phyloP scores from a whole-genome alignment of 2,329 filamentous ascomycete genomes.

The Sphaceloma murrayae region DNA sequence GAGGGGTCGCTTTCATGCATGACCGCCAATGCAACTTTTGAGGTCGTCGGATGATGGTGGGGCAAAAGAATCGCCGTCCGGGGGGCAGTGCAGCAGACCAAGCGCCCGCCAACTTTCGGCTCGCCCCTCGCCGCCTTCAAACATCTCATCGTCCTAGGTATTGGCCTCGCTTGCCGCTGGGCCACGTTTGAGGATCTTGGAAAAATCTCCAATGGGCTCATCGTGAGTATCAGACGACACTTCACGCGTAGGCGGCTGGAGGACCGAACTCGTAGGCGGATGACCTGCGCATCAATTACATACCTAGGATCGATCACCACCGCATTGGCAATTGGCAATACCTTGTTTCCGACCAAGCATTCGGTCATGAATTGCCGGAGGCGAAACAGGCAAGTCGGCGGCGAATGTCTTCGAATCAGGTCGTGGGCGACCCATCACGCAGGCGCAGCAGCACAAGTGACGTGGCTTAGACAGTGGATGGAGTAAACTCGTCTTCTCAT shows the following conservation, averaged over 20 bases:
- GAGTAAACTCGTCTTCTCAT: slow-evolving; percentile 8
- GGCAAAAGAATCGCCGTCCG: background rate
- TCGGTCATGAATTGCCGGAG: slow-evolving; percentile 4
- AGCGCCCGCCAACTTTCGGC: slow-evolving; percentile 13
- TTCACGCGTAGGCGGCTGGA: too few relatives aligned
- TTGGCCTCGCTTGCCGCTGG: too few relatives aligned
- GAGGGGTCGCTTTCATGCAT: background rate
- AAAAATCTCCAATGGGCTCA: too few relatives aligned
- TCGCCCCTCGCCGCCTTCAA: background rate
- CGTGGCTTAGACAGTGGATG: slow-evolving; percentile 11
- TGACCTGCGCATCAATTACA: background rate
- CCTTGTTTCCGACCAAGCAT: slow-evolving; percentile 9
- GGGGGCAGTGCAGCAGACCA: slow-evolving; percentile 11
- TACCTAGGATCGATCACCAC: background rate
- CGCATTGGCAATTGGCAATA: background rate
- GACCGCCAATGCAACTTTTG: background rate
- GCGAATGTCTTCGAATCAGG: slow-evolving; percentile 8
- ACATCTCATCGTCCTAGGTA: too few relatives aligned
- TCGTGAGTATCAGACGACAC: too few relatives aligned
- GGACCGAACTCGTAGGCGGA: too few relatives aligned
- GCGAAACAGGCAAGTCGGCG: slow-evolving; percentile 12
- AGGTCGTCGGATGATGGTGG: slow-evolving; percentile 4
- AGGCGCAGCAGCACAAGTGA: slow-evolving; percentile 2
- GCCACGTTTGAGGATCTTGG: too few relatives aligned
- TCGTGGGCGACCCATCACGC: background rate